Conservation (phyloP, 2,329 filamentous ascomycete genomes). For the Aspergillus latus region DNA sequence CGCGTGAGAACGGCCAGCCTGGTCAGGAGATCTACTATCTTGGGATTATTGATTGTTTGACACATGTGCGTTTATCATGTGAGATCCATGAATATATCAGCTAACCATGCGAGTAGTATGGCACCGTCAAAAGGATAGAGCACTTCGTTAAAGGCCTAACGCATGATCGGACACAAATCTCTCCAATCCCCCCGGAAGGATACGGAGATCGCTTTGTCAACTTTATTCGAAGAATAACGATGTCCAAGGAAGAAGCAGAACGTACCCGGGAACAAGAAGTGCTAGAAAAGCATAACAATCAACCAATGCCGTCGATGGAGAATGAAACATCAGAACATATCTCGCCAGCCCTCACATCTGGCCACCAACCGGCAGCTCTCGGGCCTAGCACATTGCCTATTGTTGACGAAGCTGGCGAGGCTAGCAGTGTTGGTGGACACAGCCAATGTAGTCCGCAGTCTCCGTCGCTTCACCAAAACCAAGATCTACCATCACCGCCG, state of each 20-base stretch:
- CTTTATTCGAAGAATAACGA: conserved; percentile 88
- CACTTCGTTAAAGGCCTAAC: conserved; percentile 96
- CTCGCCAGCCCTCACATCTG: conserved; percentile 58
- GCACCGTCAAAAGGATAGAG: conserved; percentile 89
- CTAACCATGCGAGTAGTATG: conserved; percentile 62
- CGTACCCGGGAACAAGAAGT: conserved; percentile 42
- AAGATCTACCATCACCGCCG: conserved; percentile 33
- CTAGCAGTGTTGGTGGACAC: conserved; percentile 62
- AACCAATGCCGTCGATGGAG: conserved; percentile 61
- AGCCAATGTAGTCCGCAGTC: conserved; percentile 52
- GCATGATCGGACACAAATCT: conserved; percentile 81
- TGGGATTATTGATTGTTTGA: conserved; percentile 96
- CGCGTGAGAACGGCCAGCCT: conserved; percentile 80
- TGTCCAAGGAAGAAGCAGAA: conserved; percentile 80
- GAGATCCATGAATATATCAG: background rate
- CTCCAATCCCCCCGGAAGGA: conserved; percentile 81
- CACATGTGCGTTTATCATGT: conserved; percentile 68
- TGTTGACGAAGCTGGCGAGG: conserved; percentile 86
- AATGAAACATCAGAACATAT: conserved; percentile 61
- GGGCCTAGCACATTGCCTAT: conserved; percentile 67
- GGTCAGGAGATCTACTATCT: conserved; percentile 97
- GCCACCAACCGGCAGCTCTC: conserved; percentile 58
- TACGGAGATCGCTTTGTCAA: conserved; percentile 94
- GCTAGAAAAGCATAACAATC: conserved; percentile 49
- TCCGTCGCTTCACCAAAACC: conserved; percentile 26